A percentile compares a stretch with the other conserved stretches of the same genome.
These are phyloP conservation scores for Apiospora saccharicola DNA, from an alignment of 2,329 filamentous ascomycete species.

Conservation along the genomic window DNA sequence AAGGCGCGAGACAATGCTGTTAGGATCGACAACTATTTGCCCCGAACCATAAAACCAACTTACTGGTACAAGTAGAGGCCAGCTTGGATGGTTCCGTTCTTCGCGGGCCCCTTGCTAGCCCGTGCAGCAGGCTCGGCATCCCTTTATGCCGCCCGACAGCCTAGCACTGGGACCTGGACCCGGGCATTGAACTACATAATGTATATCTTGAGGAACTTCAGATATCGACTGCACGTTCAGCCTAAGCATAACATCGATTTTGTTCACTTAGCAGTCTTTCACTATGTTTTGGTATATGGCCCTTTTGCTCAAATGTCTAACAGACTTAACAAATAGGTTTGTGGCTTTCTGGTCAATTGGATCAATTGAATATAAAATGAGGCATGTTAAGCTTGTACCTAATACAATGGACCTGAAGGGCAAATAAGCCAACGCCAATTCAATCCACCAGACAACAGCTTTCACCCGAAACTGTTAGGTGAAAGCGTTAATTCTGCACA, in stretches of 20 bases:
- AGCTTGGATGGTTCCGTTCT: conserved; percentile 12
- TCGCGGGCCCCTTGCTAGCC: not conserved
- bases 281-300: too few species aligned
- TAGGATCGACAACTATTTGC: conserved; percentile 11
- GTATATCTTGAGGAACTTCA: too few species aligned
- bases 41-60: not conserved
- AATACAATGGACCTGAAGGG: not conserved
- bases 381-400: not conserved
- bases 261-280: too few species aligned
- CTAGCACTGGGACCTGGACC: too few species aligned
- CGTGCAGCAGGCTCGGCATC: conserved; percentile 6
- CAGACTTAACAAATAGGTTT: too few species aligned
- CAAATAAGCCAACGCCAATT: not conserved
- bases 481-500: too few species aligned
- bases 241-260: too few species aligned
- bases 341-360: too few species aligned
- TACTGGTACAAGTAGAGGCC: not conserved
- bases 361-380: not conserved
- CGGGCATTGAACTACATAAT: too few species aligned
- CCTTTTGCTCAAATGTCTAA: too few species aligned
- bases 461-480: not conserved
- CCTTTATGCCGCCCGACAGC: not conserved
- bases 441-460: not conserved
- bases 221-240: too few species aligned
- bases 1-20: not conserved